Evolutionary conservation across 345 rosid genomes (phyloP).

Genomic region (Mercurialis annua): DNA sequence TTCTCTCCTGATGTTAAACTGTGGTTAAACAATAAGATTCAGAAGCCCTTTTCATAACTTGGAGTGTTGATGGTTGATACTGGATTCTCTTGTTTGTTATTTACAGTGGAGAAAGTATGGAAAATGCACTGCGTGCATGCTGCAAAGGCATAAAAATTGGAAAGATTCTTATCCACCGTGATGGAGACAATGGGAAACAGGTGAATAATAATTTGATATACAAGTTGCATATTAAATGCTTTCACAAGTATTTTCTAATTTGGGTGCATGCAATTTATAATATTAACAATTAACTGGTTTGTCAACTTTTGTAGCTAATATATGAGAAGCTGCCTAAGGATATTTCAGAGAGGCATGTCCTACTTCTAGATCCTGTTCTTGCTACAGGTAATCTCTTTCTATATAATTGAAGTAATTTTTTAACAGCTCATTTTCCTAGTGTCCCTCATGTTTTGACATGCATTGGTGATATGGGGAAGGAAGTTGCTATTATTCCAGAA

Average conservation of each 20-base stretch:
- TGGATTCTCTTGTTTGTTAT: conserved; percentile 3
- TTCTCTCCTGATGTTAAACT: neutral
- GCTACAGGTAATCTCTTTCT: conserved; percentile 62
- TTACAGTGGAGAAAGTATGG: conserved; percentile 98
- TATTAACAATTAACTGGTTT: conserved; percentile 3
- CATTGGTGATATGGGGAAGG: conserved; percentile 3
- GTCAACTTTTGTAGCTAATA: conserved; percentile 58
- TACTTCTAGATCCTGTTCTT: conserved; percentile 93
- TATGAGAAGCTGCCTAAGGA: conserved; percentile 98
- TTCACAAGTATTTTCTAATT: neutral
- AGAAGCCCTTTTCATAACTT: conserved; percentile 1
- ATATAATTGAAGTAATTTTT: neutral
- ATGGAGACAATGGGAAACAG: conserved; percentile 97
- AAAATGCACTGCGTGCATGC: conserved; percentile 93
- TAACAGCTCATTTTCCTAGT: conserved; percentile 4
- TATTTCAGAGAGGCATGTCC: conserved; percentile 91
- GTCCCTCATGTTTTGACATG: neutral
- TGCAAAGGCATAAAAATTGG: conserved; percentile 99
- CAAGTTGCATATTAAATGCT: neutral
- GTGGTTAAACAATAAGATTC: conserved; percentile 11
- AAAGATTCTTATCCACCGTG: conserved; percentile 93
- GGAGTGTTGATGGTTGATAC: conserved; percentile 18
- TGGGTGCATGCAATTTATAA: neutral
- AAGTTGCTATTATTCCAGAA: neutral
- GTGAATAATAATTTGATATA: conserved; percentile 26